Base-by-base conservation (phyloP, 768 basidiomycete species). In the Podaxis sp. region DNA sequence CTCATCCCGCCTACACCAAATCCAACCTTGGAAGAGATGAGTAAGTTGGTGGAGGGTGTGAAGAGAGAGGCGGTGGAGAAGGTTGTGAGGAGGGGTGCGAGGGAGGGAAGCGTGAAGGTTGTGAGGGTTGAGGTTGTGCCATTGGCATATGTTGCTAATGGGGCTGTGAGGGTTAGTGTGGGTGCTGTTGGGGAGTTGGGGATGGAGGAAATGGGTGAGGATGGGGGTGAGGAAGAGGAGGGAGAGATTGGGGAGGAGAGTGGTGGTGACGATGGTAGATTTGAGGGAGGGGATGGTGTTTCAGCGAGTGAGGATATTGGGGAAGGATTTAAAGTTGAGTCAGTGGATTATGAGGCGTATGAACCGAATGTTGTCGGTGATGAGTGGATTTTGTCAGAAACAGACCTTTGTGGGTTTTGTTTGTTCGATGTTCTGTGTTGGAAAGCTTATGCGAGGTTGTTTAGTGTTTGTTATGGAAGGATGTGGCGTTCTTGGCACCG, bases 391-490 rank as follows among this genome's bases (percentile, higher is more conserved):
- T 55, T 84, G 4, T 77, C 77, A 13, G 81, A 84, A 67, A 72
- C 75, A 2, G 82, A 84, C 65, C 69, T 83, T 24, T 71, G 76
- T 77, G 52, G 46, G 73, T 44, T 54, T 44, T 5, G 17, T 19
- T 40, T 22, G n/a, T 15, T 36, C 4, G 9, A 15, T 39, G 2
- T 19, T 0, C n/a, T n/a, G 44, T 26, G 24, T 19, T 1, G 42
- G 54, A 24, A 54, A 26, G 26, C 39, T 38, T 9, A 51, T n/a
- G 52, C 6, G 24, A 13, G 8, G 5, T 13, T 22, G 8, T 61
- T 7, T 60, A 77, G 83, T 84, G 59, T 88, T 84, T 76, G 83
- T 89, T 52, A 80, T 84, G 26, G 83, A 85, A 58, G 87, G 87
- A 33, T 87, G 86, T 57, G 84, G 84, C 44, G 76, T 88, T 44